Base-by-base conservation (phyloP, 805 yeast species). In the Candida alai region DNA sequence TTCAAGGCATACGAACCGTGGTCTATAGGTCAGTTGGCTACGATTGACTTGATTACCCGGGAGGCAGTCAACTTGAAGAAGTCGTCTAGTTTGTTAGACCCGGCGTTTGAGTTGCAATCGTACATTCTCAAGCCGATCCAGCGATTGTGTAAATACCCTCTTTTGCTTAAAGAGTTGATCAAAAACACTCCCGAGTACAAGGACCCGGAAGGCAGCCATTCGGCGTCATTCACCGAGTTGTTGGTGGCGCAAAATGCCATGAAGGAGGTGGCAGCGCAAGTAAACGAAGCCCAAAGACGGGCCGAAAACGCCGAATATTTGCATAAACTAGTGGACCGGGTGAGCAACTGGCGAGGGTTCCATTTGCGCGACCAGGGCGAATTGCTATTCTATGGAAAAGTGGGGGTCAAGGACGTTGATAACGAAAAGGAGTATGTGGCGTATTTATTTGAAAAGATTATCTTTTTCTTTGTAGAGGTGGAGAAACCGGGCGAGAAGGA, bases 61-160 rank as follows among this genome's bases (percentile, higher is more conserved):
- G 87, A 84, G 44, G 72, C 77, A 4, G 52, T 68, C 4, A 76
- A 75, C 45, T 69, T 87, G 34, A 61, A 54, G 30, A 70, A 71
- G 40, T 69, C 78, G 14, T 69, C 82, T 4, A 53, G 64, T 14
- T 60, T 88, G 24, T 77, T 89, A 40, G 90, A 80, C 44, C 90
- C 93, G 18, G 83, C 86, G 27, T 80, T 88, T 52, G 98, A 90
- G 57, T 68, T 93, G 35, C 97, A 85, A 54, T 80, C 90, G 32
- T 85, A 85, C 58, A 69, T 93, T 26, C 76, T 93, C 47, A 93
- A 90, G 56, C 99, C 99, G 0, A 86, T 93, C 24, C 99, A 93
- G 65, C 74, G 99, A 43, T 71, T 93, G n/a, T 86, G 96, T 69
- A 86, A 89, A 56, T 93, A 93, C 58, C 98, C 97, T 2, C 62